Conservation (phyloP, 2,329 filamentous ascomycete genomes). For the Sporothrix luriei region DNA sequence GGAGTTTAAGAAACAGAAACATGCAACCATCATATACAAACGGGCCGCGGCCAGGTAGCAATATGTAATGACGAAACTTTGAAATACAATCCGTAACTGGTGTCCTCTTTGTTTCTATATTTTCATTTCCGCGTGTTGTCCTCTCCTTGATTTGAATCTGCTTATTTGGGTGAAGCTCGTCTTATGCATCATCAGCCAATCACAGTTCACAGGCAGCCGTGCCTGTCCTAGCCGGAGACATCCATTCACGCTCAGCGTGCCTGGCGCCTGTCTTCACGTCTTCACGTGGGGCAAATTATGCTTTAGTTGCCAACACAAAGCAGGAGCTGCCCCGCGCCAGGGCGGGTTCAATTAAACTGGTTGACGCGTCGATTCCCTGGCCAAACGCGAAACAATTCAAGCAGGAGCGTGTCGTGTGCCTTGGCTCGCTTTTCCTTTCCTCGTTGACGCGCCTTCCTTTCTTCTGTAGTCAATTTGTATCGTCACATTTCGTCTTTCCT, state of each 20-base stretch:
- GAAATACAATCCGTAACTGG: no score
- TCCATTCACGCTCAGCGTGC: slow-evolving; percentile 5
- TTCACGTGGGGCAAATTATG: slow-evolving; percentile 23
- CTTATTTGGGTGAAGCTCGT: neutral
- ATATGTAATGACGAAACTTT: no score
- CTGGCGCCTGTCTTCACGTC: slow-evolving; percentile 8
- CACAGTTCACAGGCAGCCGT: neutral
- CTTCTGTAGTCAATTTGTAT: slow-evolving; percentile 15
- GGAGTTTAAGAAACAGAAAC: neutral
- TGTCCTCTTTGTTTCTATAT: no score
- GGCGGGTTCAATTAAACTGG: slow-evolving; percentile 35
- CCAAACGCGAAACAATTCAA: slow-evolving; percentile 34
- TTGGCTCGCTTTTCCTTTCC: slow-evolving; percentile 13
- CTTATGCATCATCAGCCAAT: slow-evolving; percentile 8
- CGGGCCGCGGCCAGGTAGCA: neutral
- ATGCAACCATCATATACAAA: neutral
- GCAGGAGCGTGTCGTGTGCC: slow-evolving; percentile 25
- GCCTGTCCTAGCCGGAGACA: neutral
- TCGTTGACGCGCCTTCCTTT: neutral
- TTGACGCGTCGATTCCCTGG: slow-evolving; percentile 34
- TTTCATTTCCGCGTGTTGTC: neutral
- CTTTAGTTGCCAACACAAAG: slow-evolving; percentile 1
- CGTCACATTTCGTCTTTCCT: slow-evolving; percentile 1
- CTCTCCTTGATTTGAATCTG: slow-evolving; percentile 22
- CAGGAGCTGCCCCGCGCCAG: slow-evolving; percentile 34